Evolutionary conservation across 1,284 basidiomycete genomes (phyloP).

Genomic region (Phellopilus nigrolimitatus): DNA sequence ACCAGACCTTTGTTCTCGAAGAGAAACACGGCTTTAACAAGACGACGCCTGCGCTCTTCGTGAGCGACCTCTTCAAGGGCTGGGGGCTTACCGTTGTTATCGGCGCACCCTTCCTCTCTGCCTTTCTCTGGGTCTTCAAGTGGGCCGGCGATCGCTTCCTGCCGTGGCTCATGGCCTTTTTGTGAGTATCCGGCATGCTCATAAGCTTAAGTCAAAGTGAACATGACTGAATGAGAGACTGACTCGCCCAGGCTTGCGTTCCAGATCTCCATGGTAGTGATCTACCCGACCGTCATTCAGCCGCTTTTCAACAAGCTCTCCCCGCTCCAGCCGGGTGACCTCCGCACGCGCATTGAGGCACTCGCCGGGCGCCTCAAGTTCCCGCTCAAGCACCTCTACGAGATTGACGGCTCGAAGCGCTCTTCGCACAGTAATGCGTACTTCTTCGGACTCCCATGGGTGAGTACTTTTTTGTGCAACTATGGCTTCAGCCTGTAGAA

Average conservation of each 20-base stretch:
- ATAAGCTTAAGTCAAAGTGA: no score
- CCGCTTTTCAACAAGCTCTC: conserved; percentile 97
- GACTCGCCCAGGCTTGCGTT: conserved; percentile 58
- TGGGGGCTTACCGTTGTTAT: conserved; percentile 71
- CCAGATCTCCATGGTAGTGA: conserved; percentile 79
- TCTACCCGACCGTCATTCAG: conserved; percentile 90
- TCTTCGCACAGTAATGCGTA: conserved; percentile 94
- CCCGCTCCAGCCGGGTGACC: conserved; percentile 71
- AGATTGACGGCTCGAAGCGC: conserved; percentile 95
- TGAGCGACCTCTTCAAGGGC: conserved; percentile 78
- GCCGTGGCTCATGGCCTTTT: conserved; percentile 83
- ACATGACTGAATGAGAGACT: no score
- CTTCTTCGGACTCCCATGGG: conserved; percentile 93
- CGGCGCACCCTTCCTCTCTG: conserved; percentile 85
- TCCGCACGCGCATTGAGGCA: conserved; percentile 69
- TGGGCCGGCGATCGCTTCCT: conserved; percentile 91
- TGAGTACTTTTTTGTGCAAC: conserved; percentile 30
- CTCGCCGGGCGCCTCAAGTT: conserved; percentile 82
- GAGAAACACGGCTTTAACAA: conserved; percentile 98
- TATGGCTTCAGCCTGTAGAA: not conserved
- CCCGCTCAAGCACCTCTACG: conserved; percentile 92
- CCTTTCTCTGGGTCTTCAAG: conserved; percentile 85
- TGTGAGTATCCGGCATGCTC: no score
- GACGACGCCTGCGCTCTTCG: conserved; percentile 71
- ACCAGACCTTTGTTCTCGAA: conserved; percentile 92